Evolutionary conservation across 179 eudicot species (phyloP), one percentile per base, ranked within the genome.

Genomic region (Amaranthus tricolor): DNA sequence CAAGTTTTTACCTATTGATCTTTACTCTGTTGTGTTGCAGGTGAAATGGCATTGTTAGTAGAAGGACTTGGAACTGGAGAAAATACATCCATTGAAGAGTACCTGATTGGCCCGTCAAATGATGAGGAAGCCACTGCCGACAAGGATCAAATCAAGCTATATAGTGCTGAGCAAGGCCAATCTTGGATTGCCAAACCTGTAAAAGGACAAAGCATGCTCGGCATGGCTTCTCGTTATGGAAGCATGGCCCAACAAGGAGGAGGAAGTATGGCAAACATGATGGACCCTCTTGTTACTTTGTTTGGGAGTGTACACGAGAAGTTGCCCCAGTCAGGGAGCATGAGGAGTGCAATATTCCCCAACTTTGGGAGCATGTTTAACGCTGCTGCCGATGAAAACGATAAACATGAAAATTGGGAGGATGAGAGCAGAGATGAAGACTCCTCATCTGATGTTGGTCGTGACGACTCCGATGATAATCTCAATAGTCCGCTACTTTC

Each of bases 111-210:
- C 10, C 62, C 82, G 43, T 77, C 68, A n/a, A 80, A 83, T 24
- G 83, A 78, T 51, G 86, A 83, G 17, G 88, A 82, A 71, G 75
- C 82, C 44, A 65, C 77, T 6, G 24, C 66, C 49, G 86, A 77
- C 24, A 83, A 85, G 69, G 81, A 81, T 67, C 88, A 83, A 68
- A 70, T 85, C 69, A 83, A 52, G 77, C 72, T 83, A 70, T 83
- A 80, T 19, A 84, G 88, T 24, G 80, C 85, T 6, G 85, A 85
- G 64, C 78, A 76, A 11, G 88, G 88, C 51, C 88, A 78, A 44
- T 85, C 86, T 31, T 85, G 88, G 88, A 70, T 85, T 9, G 86
- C 88, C 40, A 85, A 75, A 63, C 86, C 88, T 49, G 88, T 81
- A 9, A 76, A 79, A 10, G 88, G 84, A 13, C 86, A 83, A 73